Evolutionary conservation across 257 asterid genomes (phyloP).

Genomic region (Rauvolfia tetraphylla): DNA sequence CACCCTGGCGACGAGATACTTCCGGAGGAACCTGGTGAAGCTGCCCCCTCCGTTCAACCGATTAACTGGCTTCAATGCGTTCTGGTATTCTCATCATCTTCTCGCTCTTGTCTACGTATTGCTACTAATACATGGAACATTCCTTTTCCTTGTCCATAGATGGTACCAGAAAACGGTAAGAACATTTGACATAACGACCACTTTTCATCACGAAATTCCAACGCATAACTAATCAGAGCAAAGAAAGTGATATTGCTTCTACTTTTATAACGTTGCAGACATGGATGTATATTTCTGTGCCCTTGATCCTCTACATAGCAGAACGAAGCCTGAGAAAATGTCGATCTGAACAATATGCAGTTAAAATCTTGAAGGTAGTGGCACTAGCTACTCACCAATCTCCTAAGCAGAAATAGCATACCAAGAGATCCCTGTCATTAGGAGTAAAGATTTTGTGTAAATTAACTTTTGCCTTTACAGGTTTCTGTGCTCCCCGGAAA

Average conservation of each 20-base stretch:
- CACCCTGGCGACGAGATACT: constrained; percentile 67
- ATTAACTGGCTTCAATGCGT: constrained; percentile 86
- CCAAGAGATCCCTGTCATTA: neutral
- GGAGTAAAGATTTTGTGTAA: neutral
- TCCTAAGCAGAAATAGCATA: neutral
- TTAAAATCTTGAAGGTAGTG: constrained; percentile 70
- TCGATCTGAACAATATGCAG: constrained; percentile 78
- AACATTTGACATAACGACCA: neutral
- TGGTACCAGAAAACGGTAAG: constrained; percentile 84
- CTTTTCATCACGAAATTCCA: neutral
- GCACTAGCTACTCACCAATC: neutral
- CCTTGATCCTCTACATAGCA: constrained; percentile 65
- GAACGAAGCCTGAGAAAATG: constrained; percentile 76
- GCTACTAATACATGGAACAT: constrained; percentile 66
- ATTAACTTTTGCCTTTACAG: constrained; percentile 35
- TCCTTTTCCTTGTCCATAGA: constrained; percentile 61
- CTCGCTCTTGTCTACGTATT: constrained; percentile 69
- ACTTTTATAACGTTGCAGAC: constrained; percentile 44
- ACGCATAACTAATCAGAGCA: neutral
- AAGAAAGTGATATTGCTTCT: neutral
- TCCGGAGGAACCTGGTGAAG: constrained; percentile 59
- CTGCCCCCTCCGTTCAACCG: constrained; percentile 65
- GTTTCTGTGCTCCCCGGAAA: constrained; percentile 95
- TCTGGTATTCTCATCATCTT: constrained; percentile 96
- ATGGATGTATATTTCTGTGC: constrained; percentile 85